Evolutionary conservation across 164 flowering plant genomes (phyloP).

Genomic region (Chimonanthus salicifolius): DNA sequence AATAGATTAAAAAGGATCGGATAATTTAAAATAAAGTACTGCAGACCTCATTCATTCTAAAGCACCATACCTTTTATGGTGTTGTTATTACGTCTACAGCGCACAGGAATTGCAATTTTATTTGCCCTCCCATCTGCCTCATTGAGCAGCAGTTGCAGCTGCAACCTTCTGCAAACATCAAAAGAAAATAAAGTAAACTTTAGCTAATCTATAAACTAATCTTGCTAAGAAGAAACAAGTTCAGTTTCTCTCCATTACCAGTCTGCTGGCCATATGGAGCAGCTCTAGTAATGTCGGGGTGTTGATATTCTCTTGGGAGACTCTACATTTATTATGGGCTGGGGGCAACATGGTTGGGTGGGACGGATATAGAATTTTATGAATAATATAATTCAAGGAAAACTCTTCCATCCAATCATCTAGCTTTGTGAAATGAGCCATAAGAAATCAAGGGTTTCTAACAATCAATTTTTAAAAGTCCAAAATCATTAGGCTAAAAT

Average conservation of each 20-base stretch:
- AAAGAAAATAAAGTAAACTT: neutral
- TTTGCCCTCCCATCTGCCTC: neutral
- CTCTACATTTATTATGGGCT: neutral
- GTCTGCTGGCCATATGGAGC: no score
- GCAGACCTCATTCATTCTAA: neutral
- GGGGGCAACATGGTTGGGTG: no score
- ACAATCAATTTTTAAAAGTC: no score
- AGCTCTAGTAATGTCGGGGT: neutral
- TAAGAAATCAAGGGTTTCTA: no score
- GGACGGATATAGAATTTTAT: no score
- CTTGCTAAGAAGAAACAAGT: neutral
- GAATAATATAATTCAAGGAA: neutral
- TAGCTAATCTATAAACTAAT: neutral
- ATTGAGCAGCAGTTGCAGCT: neutral
- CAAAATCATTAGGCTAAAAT: no score
- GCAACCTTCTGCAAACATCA: neutral
- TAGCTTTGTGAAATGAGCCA: no score
- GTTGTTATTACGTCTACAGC: neutral
- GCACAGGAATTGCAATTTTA: neutral
- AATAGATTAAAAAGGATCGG: neutral
- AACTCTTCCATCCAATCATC: no score
- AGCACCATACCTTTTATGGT: neutral
- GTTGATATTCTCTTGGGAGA: neutral
- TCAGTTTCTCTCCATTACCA: neutral
- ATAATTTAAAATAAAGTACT: no score